Evolutionary conservation across 352 stramenopile genomes (phyloP).

Genomic region (Albugo laibachii): DNA sequence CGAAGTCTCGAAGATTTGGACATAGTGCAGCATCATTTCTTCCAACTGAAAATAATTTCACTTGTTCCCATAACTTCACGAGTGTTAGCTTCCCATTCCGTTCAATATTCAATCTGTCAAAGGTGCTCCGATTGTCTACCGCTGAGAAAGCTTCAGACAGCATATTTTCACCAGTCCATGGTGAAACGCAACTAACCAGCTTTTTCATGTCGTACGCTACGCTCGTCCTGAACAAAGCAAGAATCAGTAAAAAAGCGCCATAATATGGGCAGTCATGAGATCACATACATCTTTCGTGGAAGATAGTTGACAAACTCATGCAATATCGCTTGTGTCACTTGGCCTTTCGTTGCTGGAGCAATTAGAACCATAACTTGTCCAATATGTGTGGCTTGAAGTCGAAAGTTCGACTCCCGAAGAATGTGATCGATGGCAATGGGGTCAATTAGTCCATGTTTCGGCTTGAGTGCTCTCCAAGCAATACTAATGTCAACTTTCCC

Average conservation of each 20-base stretch:
- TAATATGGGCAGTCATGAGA: background rate
- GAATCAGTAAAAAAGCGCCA: background rate
- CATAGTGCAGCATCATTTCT: constrained; percentile 11
- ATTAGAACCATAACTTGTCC: constrained; percentile 42
- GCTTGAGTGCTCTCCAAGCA: constrained; percentile 49
- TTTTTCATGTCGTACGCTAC: constrained; percentile 39
- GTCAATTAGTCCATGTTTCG: constrained; percentile 29
- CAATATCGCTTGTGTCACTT: constrained; percentile 35
- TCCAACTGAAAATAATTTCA: constrained; percentile 33
- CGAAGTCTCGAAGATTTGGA: constrained; percentile 30
- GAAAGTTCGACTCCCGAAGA: constrained; percentile 27
- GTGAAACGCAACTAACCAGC: constrained; percentile 21
- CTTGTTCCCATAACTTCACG: constrained; percentile 26
- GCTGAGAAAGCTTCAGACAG: too few relatives aligned
- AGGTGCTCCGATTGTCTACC: constrained; percentile 7
- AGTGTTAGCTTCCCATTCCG: constrained; percentile 48
- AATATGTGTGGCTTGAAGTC: constrained; percentile 29
- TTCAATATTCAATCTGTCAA: constrained; percentile 52
- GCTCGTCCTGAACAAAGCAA: constrained; percentile 24
- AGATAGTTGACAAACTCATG: constrained; percentile 68
- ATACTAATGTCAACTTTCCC: constrained; percentile 55
- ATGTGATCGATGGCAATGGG: constrained; percentile 32
- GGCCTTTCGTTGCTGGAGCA: constrained; percentile 30
- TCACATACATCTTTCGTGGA: constrained; percentile 51
- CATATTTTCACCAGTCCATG: constrained; percentile 14